phyloP scores from a whole-genome alignment of 768 basidiomycete genomes.

The Psilocybe azurescens region DNA sequence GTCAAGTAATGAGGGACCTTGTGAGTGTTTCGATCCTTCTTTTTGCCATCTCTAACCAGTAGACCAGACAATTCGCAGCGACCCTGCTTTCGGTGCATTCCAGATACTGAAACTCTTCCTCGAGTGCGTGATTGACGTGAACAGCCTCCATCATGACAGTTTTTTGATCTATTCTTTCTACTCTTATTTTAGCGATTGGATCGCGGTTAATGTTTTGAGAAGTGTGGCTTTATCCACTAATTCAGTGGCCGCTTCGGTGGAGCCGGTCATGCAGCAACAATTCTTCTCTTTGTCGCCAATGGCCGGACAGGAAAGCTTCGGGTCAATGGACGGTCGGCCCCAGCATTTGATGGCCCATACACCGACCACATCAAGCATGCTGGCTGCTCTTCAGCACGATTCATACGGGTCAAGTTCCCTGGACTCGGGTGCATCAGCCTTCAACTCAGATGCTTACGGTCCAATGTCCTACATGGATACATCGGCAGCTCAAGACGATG shows the following conservation, averaged over 20 bases:
- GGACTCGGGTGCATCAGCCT: constrained; percentile 65
- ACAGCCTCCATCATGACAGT: constrained; percentile 17
- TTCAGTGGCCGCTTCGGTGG: constrained; percentile 90
- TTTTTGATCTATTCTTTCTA: constrained; percentile 13
- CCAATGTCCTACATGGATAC: constrained; percentile 82
- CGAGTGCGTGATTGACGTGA: constrained; percentile 60
- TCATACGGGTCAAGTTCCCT: constrained; percentile 68
- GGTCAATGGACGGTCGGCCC: constrained; percentile 65
- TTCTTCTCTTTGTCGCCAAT: constrained; percentile 89
- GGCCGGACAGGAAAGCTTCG: constrained; percentile 84
- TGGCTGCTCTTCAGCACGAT: constrained; percentile 84
- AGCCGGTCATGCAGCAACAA: constrained; percentile 90
- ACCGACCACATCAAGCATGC: constrained; percentile 90
- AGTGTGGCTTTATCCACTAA: constrained; percentile 89
- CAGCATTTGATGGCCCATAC: constrained; percentile 74
- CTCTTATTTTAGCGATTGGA: constrained; percentile 73
- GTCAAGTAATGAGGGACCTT: constrained; percentile 91
- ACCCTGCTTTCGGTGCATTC: constrained; percentile 92
- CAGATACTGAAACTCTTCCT: constrained; percentile 91
- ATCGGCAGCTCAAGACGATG: constrained; percentile 65
- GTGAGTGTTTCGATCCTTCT: constrained; percentile 47
- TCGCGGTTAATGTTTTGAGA: constrained; percentile 86
- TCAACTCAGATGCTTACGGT: constrained; percentile 72
- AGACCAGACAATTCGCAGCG: constrained; percentile 84
- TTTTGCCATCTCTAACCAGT: background rate